Evolutionary conservation across 495 filamentous ascomycete species (phyloP).

Genomic region (Aspergillus haitiensis): DNA sequence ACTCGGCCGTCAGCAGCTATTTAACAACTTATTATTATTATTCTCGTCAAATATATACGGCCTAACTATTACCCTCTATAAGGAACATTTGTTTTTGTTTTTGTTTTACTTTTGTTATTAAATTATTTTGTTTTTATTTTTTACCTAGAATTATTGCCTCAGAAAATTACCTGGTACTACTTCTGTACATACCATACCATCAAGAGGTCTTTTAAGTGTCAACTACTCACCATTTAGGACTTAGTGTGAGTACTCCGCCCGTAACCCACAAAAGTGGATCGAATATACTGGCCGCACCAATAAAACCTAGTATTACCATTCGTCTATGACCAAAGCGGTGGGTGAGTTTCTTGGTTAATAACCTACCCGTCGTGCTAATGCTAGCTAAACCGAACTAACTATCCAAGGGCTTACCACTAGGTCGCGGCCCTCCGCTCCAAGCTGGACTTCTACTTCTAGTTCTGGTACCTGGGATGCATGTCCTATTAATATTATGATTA

Average conservation of each 20-base stretch:
- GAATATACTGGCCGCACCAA: background rate
- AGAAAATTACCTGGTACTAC: too few species aligned
- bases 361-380: constrained; percentile 11
- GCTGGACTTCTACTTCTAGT: background rate
- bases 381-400: constrained; percentile 14
- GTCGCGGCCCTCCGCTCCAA: constrained; percentile 2
- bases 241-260: constrained; percentile 2
- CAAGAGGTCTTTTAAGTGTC: too few species aligned
- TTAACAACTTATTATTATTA: too few species aligned
- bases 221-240: background rate
- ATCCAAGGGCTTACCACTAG: constrained; percentile 15
- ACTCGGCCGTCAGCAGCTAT: too few species aligned
- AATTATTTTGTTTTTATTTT: too few species aligned
- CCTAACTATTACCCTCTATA: too few species aligned
- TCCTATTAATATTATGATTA: constrained; percentile 7
- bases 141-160: too few species aligned
- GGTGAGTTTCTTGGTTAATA: constrained; percentile 4
- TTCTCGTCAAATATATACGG: too few species aligned
- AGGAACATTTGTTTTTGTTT: too few species aligned
- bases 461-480: constrained; percentile 1
- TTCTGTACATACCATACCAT: too few species aligned
- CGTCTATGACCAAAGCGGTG: constrained; percentile 12
- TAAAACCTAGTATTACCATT: background rate
- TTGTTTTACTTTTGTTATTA: too few species aligned
- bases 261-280: background rate